A percentile compares a stretch with the other conserved stretches of the same genome.
Evolutionary conservation across 2,329 filamentous ascomycete species (phyloP).

Genomic region (Zymoseptoria brevis): DNA sequence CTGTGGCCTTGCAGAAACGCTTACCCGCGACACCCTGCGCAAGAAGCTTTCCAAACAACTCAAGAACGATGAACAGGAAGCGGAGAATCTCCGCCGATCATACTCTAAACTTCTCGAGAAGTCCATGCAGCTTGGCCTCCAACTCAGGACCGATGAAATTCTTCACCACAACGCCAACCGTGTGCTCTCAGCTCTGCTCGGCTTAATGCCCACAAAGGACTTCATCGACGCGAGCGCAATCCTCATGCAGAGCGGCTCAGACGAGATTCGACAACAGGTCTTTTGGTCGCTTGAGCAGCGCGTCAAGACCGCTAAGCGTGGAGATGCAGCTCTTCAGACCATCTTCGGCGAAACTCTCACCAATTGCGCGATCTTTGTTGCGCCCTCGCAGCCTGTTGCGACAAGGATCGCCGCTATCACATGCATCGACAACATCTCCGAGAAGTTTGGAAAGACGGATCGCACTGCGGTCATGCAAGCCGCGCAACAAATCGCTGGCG

Average conservation of each 20-base stretch:
- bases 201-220: conserved; percentile 75
- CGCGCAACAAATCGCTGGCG: conserved; percentile 67
- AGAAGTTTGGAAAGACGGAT: conserved; percentile 93
- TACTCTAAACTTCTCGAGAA: conserved; percentile 33
- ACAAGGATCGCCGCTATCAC: conserved; percentile 80
- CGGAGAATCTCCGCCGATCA: conserved; percentile 19
- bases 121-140: conserved; percentile 52
- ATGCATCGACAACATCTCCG: conserved; percentile 85
- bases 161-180: conserved; percentile 48
- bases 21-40: conserved; percentile 17
- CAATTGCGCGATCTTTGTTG: conserved; percentile 58
- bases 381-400: conserved; percentile 60
- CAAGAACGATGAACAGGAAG: conserved; percentile 12
- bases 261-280: conserved; percentile 67
- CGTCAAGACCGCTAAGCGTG: conserved; percentile 63
- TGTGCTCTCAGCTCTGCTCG: conserved; percentile 70
- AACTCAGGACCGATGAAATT: conserved; percentile 40
- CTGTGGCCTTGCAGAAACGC: conserved; percentile 32
- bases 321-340: conserved; percentile 63
- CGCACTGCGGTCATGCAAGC: conserved; percentile 66
- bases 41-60: conserved; percentile 23
- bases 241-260: conserved; percentile 66
- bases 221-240: conserved; percentile 83
- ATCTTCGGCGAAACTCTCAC: conserved; percentile 46
- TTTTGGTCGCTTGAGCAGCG: conserved; percentile 73